These are phyloP conservation scores for Globisporangium yorkense DNA, from an alignment of 352 stramenopile genomes.

Conservation along the genomic window DNA sequence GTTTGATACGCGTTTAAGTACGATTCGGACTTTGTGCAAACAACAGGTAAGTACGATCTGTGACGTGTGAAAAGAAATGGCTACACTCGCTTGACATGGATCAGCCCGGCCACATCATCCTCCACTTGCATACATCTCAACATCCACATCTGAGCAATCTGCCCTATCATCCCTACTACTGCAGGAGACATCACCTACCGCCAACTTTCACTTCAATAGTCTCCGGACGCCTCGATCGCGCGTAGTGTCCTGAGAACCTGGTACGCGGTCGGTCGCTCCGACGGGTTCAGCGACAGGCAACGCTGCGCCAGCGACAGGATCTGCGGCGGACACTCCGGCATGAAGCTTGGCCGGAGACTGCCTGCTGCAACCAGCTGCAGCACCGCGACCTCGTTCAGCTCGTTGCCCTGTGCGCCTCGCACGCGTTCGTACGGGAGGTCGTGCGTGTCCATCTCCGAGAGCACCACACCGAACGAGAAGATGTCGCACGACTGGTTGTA, in stretches of 20 bases:
- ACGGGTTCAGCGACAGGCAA: conserved; percentile 24
- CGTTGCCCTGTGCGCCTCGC: conserved; percentile 17
- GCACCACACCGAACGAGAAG: conserved; percentile 27
- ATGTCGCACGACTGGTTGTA: conserved; percentile 28
- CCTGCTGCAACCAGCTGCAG: conserved; percentile 35
- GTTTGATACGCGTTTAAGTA: conserved; percentile 8
- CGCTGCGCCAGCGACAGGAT: conserved; percentile 25
- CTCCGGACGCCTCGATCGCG: conserved; percentile 19
- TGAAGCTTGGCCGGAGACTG: conserved; percentile 24
- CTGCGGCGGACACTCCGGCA: conserved; percentile 14
- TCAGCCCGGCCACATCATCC: too few species aligned
- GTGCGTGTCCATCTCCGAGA: conserved; percentile 41
- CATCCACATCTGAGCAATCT: too few species aligned
- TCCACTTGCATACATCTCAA: neutral
- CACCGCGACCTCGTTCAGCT: conserved; percentile 28
- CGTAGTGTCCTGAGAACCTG: conserved; percentile 28
- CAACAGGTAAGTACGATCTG: neutral
- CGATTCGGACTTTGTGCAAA: neutral
- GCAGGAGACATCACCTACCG: too few species aligned
- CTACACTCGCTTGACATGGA: neutral
- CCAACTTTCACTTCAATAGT: conserved; percentile 8
- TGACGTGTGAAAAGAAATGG: conserved; percentile 7
- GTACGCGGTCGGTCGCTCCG: conserved; percentile 24
- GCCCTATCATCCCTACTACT: too few species aligned
- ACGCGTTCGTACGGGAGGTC: conserved; percentile 28